Evolutionary conservation across 176 grass and related monocot genomes (phyloP).

Genomic region (Carex kokanica): DNA sequence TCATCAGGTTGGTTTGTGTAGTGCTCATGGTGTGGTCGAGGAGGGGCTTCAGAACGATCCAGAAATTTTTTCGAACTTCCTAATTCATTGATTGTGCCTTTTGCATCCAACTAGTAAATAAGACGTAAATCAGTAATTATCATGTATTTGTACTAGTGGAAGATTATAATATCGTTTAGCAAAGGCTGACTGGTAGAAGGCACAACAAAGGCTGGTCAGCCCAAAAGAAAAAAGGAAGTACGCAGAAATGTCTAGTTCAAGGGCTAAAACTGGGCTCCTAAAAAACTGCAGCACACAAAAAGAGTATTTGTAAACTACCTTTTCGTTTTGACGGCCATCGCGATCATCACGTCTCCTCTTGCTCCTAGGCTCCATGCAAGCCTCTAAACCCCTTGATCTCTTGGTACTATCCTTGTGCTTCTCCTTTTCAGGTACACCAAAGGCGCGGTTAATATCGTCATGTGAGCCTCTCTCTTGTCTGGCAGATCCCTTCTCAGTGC

Average conservation of each 20-base stretch:
- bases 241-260: neutral
- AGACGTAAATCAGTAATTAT: neutral
- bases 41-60: conserved; percentile 27
- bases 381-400: conserved; percentile 57
- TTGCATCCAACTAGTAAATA: conserved; percentile 26
- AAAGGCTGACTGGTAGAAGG: neutral
- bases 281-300: neutral
- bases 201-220: too few species aligned
- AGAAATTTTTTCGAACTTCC: conserved; percentile 51
- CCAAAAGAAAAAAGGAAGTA: neutral
- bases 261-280: neutral
- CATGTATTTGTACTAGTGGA: neutral
- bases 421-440: conserved; percentile 62
- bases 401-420: conserved; percentile 67
- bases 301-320: conserved; percentile 55
- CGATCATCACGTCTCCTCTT: conserved; percentile 78
- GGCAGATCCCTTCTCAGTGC: conserved; percentile 47
- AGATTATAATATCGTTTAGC: neutral
- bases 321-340: conserved; percentile 46
- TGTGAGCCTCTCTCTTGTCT: conserved; percentile 62
- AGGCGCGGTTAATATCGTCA: conserved; percentile 44
- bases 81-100: conserved; percentile 41
- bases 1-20: conserved; percentile 41
- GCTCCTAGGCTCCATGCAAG: conserved; percentile 27
- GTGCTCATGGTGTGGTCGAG: conserved; percentile 21